Conservation (phyloP, 148 eudicot species). For the Chenopodium album region DNA sequence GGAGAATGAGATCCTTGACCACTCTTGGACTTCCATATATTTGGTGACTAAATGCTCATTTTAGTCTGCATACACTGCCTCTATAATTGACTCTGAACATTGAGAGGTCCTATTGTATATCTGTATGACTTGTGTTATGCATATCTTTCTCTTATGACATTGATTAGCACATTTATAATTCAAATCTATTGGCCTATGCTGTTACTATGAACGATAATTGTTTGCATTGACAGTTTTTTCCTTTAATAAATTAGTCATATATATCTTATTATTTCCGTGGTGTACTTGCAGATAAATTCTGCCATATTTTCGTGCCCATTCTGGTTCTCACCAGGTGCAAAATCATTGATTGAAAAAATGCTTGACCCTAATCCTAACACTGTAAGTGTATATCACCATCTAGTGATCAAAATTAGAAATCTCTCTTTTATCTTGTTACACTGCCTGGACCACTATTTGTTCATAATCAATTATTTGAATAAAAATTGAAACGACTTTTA, state of each 20-base stretch:
- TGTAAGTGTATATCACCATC: constrained; percentile 44
- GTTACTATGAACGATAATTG: not conserved
- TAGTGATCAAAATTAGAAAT: not conserved
- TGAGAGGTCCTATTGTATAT: not conserved
- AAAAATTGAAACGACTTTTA: no score
- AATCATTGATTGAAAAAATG: constrained; percentile 67
- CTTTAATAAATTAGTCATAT: not conserved
- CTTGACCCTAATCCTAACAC: constrained; percentile 93
- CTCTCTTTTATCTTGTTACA: not conserved
- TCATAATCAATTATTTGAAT: no score
- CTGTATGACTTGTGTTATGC: not conserved
- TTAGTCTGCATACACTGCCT: not conserved
- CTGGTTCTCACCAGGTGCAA: constrained; percentile 82
- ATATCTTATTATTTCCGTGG: constrained; percentile 19
- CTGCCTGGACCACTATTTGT: no score
- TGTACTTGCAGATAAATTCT: constrained; percentile 59
- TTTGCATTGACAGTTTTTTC: not conserved
- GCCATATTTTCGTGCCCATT: constrained; percentile 76
- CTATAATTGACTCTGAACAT: not conserved
- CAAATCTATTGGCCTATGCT: no score
- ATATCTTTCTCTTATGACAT: not conserved
- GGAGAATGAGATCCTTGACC: not conserved
- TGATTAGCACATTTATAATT: not conserved
- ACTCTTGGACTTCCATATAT: not conserved
- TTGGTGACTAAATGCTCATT: not conserved